phyloP scores from a whole-genome alignment of 257 asterid genomes.

The Solanum rostratum region DNA sequence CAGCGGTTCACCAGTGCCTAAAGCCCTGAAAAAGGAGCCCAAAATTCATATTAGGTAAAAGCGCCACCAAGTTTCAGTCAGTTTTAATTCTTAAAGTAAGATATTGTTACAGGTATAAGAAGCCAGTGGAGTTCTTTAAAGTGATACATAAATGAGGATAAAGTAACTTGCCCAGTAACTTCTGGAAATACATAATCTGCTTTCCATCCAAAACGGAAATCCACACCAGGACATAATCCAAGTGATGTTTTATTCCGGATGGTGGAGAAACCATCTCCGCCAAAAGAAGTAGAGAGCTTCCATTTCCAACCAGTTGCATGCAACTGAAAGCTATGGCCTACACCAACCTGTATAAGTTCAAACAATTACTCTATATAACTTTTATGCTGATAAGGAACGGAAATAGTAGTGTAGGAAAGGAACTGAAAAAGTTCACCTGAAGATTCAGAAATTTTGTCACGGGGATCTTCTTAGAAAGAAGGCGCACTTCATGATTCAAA shows the following conservation, averaged over 20 bases:
- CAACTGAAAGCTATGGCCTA: slow-evolving; percentile 87
- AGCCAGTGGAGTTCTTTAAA: background rate
- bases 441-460: slow-evolving; percentile 77
- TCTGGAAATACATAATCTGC: slow-evolving; percentile 93
- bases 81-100: background rate
- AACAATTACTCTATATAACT: background rate
- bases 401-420: background rate
- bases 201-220: slow-evolving; percentile 93
- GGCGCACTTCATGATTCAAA: slow-evolving; percentile 70
- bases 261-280: slow-evolving; percentile 77
- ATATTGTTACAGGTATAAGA: background rate
- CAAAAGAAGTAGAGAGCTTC: slow-evolving; percentile 78
- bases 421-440: slow-evolving; percentile 43
- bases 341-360: slow-evolving; percentile 59
- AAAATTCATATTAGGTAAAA: background rate
- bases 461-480: slow-evolving; percentile 89
- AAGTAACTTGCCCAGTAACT: slow-evolving; percentile 60
- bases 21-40: slow-evolving; percentile 35
- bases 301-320: slow-evolving; percentile 98
- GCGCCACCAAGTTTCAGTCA: background rate
- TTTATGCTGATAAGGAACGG: background rate
- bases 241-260: slow-evolving; percentile 81
- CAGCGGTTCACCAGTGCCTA: slow-evolving; percentile 75
- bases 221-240: slow-evolving; percentile 84
- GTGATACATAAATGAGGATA: background rate